Conservation (phyloP, 805 yeast species). For the Suhomyces sp. region DNA sequence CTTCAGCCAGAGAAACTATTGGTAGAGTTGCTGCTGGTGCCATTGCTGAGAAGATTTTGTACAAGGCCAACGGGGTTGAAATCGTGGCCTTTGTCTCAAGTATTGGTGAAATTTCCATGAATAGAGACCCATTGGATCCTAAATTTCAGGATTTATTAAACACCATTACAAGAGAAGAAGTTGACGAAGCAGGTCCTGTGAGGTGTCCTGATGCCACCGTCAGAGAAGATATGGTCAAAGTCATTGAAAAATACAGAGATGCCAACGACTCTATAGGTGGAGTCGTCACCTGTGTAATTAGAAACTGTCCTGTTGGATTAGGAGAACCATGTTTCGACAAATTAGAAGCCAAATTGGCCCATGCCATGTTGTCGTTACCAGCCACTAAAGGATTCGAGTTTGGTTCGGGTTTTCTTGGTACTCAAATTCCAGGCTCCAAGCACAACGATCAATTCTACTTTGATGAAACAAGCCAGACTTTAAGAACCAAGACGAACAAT, state of each 20-base stretch:
- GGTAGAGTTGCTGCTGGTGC: slow-evolving; percentile 99
- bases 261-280: slow-evolving; percentile 94
- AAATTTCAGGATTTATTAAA: slow-evolving; percentile 65
- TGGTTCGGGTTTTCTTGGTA: slow-evolving; percentile 94
- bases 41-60: slow-evolving; percentile 88
- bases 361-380: slow-evolving; percentile 96
- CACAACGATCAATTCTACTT: slow-evolving; percentile 86
- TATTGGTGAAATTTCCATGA: slow-evolving; percentile 78
- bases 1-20: slow-evolving; percentile 96
- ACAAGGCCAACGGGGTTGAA: slow-evolving; percentile 76
- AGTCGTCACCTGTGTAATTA: slow-evolving; percentile 92
- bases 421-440: slow-evolving; percentile 83
- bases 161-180: slow-evolving; percentile 81
- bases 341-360: slow-evolving; percentile 91
- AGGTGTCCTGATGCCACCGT: slow-evolving; percentile 83
- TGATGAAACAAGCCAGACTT: slow-evolving; percentile 55
- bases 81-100: slow-evolving; percentile 96
- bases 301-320: slow-evolving; percentile 91
- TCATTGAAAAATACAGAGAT: slow-evolving; percentile 84
- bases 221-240: slow-evolving; percentile 77
- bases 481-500: slow-evolving; percentile 86
- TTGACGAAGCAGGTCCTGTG: slow-evolving; percentile 84
- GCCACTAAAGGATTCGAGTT: slow-evolving; percentile 98
- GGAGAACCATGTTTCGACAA: slow-evolving; percentile 99
- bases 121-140: slow-evolving; percentile 64